Conservation (phyloP, 495 filamentous ascomycete species). For the Talaromyces proteolyticus region DNA sequence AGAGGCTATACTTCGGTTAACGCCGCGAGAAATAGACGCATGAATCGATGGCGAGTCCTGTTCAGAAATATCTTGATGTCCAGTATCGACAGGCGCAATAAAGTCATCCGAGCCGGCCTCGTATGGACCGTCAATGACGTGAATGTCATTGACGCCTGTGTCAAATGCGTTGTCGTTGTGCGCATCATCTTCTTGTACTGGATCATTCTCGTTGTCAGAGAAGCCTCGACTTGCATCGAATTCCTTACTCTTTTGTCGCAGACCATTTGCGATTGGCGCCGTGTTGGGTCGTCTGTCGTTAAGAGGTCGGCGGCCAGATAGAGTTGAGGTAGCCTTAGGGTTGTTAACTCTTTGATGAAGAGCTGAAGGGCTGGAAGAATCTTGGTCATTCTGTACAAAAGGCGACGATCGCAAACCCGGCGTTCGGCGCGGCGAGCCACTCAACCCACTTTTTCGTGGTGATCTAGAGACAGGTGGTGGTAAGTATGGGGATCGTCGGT, state of each 20-base stretch:
- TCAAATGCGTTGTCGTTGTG: constrained; percentile 22
- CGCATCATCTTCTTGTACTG: constrained; percentile 14
- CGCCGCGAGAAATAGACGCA: constrained; percentile 9
- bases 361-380: constrained; percentile 31
- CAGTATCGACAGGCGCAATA: constrained; percentile 36
- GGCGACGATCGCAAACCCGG: constrained; percentile 36
- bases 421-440: constrained; percentile 36
- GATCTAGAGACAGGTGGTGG: constrained; percentile 34
- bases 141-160: constrained; percentile 25
- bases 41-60: constrained; percentile 30
- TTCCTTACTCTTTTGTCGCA: constrained; percentile 34
- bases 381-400: constrained; percentile 22
- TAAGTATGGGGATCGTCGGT: constrained; percentile 22
- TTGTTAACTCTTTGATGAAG: constrained; percentile 4
- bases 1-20: background rate
- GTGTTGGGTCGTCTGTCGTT: constrained; percentile 5
- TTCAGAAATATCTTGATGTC: constrained; percentile 40
- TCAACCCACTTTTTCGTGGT: constrained; percentile 36
- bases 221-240: constrained; percentile 20
- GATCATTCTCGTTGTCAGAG: constrained; percentile 30
- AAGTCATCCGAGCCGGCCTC: constrained; percentile 33
- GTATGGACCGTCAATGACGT: constrained; percentile 14
- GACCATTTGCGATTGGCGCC: constrained; percentile 13
- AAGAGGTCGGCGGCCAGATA: background rate
- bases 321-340: background rate